Evolutionary conservation across 1,139 yeast genomes (phyloP), one percentile per base, ranked within the genome.

Genomic region (Candida albicans): DNA sequence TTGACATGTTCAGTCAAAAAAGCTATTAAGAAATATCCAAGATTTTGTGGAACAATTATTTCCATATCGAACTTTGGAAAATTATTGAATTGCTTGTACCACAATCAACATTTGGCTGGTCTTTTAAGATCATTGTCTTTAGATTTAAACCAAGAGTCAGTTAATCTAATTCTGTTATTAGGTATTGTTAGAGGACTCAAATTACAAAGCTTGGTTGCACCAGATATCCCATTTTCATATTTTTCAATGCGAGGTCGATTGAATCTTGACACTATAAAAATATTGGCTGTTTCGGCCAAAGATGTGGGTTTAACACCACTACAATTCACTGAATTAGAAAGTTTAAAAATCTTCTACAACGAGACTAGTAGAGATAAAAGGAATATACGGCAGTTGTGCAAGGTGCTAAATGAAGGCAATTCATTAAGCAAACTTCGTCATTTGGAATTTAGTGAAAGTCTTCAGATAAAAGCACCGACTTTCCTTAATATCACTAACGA

Each of bases 401-500:
- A 22, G 15, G 12, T 27, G 26, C 32, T 44, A 22, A 32, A 28
- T 5, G 22, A 12, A 9, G 33, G 31, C 4, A 33, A 28, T 15
- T 41, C 43, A 13, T 33, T 39, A 9, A 8, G 25, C 27, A 44
- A 35, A 5, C 24, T 44, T 10, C 18, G 40, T 30, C 45, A 44
- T 24, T 33, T 44, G 31, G 47, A 44, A 25, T 44, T 41, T 35
- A 39, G 29, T 14, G 44, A 41, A 29, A 30, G 29, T 29, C 18
- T 36, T 8, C 33, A 10, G 22, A 38, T 31, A 27, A 39, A 40
- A 12, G 28, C 39, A 27, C 24, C 41, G 13, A 33, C 44, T 3
- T 38, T 44, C 35, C 35, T 43, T n/a, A 43, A 43, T 34, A 37
- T 43, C 34, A 31, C 40, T 12, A 43, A 43, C 26, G 37, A 43